Evolutionary conservation across 495 filamentous ascomycete species (phyloP).

Genomic region (Polyplosphaeria fusca): DNA sequence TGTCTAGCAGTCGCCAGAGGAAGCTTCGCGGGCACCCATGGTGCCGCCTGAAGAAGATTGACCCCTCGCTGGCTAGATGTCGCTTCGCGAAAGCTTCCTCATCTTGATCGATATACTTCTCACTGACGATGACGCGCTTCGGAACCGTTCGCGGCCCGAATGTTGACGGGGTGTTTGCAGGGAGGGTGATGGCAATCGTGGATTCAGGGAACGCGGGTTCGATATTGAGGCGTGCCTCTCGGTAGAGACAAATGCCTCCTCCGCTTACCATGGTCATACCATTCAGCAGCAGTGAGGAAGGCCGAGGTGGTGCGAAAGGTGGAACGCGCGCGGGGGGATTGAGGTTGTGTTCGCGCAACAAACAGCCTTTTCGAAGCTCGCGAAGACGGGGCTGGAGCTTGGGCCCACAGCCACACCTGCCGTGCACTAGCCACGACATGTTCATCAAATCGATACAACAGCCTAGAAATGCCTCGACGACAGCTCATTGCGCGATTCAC

Average conservation of each 20-base stretch:
- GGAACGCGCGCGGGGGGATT: slow-evolving; percentile 5
- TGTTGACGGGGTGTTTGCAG: slow-evolving; percentile 46
- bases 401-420: too few species aligned
- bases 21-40: slow-evolving; percentile 75
- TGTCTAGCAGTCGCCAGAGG: slow-evolving; percentile 84
- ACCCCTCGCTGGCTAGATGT: slow-evolving; percentile 73
- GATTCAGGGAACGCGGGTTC: slow-evolving; percentile 68
- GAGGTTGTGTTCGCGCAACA: slow-evolving; percentile 4
- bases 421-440: too few species aligned
- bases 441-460: too few species aligned
- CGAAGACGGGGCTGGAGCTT: too few species aligned
- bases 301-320: not conserved
- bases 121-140: slow-evolving; percentile 42
- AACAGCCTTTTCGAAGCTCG: too few species aligned
- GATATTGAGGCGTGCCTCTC: slow-evolving; percentile 80
- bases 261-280: slow-evolving; percentile 37
- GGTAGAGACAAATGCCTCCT: slow-evolving; percentile 55
- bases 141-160: slow-evolving; percentile 34
- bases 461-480: too few species aligned
- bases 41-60: slow-evolving; percentile 77
- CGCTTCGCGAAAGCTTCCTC: slow-evolving; percentile 69
- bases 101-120: slow-evolving; percentile 56
- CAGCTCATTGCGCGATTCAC: too few species aligned
- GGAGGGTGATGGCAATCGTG: slow-evolving; percentile 70
- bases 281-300: slow-evolving; percentile 13